Percentiles rank a stretch among this genome's conserved stretches.
These are phyloP conservation scores for barrel medic (Medicago truncatula) DNA, from an alignment of 306 rosid species.

Conservation along the genomic window MtrunA17r5.0-ANR NC_053044.1:56527501-56528000, in stretches of 20 bases:
- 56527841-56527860: conserved; percentile 20
- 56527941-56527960: too few species aligned
- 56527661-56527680: conserved; percentile 4
- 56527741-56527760: conserved; percentile 25
- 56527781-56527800: conserved; percentile 18
- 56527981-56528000: too few species aligned
- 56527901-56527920: background rate
- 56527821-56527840: conserved; percentile 48
- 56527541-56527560: conserved; percentile 75
- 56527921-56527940: too few species aligned
- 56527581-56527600: background rate
- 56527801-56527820: conserved; percentile 48
- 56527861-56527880: background rate
- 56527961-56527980: too few species aligned
- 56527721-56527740: background rate
- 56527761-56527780: conserved; percentile 7
- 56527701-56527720: background rate
- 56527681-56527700: conserved; percentile 1
- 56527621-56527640: conserved; percentile 4
- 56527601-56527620: too few species aligned
- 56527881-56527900: background rate
- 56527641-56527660: conserved; percentile 35
- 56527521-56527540: conserved; percentile 71
- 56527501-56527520: conserved; percentile 48
- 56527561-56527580: conserved; percentile 74